These are phyloP conservation scores for Fusarium pseudograminearum DNA, from an alignment of 2,329 filamentous ascomycete species.

Conservation along the genomic window DNA sequence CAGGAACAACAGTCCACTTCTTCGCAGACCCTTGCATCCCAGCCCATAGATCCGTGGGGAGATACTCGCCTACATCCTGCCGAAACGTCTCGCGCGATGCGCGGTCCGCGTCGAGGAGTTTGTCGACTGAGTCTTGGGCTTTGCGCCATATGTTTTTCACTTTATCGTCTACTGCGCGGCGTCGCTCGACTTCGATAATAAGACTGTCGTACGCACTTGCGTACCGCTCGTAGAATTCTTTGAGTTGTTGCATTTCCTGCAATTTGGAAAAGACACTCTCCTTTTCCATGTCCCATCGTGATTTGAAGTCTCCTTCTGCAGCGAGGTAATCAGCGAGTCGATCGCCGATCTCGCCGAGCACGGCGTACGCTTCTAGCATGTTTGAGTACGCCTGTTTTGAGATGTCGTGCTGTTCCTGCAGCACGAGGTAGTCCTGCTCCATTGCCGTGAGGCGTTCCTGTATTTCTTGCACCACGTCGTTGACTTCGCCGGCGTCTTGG, in stretches of 20 bases:
- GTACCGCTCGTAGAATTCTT: constrained; percentile 89
- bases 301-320: constrained; percentile 72
- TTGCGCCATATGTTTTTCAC: constrained; percentile 81
- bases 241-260: constrained; percentile 80
- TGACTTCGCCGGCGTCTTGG: constrained; percentile 75
- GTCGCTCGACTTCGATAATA: constrained; percentile 83
- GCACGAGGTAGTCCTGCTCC: constrained; percentile 74
- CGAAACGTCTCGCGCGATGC: constrained; percentile 82
- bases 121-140: constrained; percentile 80
- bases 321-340: constrained; percentile 74
- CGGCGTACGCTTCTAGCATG: constrained; percentile 71
- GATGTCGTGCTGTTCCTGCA: constrained; percentile 72
- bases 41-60: constrained; percentile 90
- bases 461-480: constrained; percentile 77
- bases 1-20: constrained; percentile 62
- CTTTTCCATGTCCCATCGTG: constrained; percentile 80
- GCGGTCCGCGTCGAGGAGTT: constrained; percentile 78
- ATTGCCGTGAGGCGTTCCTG: constrained; percentile 81
- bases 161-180: constrained; percentile 78
- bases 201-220: constrained; percentile 85
- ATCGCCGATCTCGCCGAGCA: constrained; percentile 75
- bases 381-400: constrained; percentile 63
- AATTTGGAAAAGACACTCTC: constrained; percentile 76
- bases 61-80: constrained; percentile 83
- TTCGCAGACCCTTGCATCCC: constrained; percentile 73